Evolutionary conservation across 306 rosid species (phyloP), one percentile per base, ranked within the genome.

Genomic region (Vigna hirtella): DNA sequence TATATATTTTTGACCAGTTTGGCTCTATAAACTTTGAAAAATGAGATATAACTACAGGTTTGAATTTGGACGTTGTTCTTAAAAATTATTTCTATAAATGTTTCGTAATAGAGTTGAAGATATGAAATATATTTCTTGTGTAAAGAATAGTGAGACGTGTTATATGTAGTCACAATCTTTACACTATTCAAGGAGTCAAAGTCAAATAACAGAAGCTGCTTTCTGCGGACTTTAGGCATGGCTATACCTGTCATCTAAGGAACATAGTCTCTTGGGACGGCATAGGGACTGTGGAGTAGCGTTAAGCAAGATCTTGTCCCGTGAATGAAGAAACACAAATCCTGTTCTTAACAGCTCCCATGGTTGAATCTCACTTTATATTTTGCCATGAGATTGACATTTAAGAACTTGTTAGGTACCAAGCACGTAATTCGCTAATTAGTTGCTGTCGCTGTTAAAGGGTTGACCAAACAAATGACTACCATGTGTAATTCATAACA

Each of bases 131-230:
- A 13, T 2, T 15, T 26, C 14, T 69, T 70, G 1, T 15, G 28
- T 26, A 18, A 66, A 66, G 4, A n/a, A 36, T 6, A 13, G 16
- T 13, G 17, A 24, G 42, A 20, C 16, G 12, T 20, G 20, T 8
- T 36, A 16, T 4, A 12, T 58, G 0, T 11, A 24, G 38, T 58
- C 5, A 17, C 8, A 2, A 61, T 61, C 18, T 1, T 30, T 7
- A 14, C 50, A 12, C 5, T 11, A 45, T 45, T 11, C 14, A 12
- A 3, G 49, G 49, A 45, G 70, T 53, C 45, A 55, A 80, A 80
- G 75, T 80, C 68, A 73, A 52, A 79, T 62, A 7, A 10, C 45
- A 10, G 26, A 47, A 43, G 59, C 34, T 16, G 16, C 17, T 26
- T 67, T 52, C 9, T 1, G 32, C 28, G 2, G 17, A 28, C 58